phyloP scores from a whole-genome alignment of 768 basidiomycete genomes.

The Ramaria sp. region DNA sequence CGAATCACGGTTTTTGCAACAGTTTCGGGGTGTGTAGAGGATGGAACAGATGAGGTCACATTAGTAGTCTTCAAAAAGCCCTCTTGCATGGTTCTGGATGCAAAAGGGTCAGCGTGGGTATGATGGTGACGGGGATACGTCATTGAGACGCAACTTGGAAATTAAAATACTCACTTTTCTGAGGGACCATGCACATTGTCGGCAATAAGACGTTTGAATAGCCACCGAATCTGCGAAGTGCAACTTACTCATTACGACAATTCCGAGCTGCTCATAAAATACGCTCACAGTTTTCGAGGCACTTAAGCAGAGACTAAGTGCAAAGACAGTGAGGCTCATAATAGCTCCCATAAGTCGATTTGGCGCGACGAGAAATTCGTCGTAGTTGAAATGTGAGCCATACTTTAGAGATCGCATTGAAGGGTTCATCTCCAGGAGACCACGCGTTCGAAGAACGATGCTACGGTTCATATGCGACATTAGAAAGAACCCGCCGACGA shows the following conservation, averaged over 20 bases:
- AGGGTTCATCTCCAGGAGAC: constrained; percentile 20
- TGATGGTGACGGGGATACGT: not conserved
- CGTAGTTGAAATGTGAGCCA: constrained; percentile 65
- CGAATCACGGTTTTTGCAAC: constrained; percentile 51
- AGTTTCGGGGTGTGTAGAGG: constrained; percentile 25
- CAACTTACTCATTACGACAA: not conserved
- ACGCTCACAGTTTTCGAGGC: not conserved
- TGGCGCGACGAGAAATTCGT: constrained; percentile 40
- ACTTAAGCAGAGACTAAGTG: not conserved
- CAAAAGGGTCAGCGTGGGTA: not conserved
- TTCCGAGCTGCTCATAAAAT: not conserved
- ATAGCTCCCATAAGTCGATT: constrained; percentile 11
- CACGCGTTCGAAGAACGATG: constrained; percentile 49
- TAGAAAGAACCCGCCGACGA: constrained; percentile 32
- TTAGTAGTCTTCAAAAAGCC: constrained; percentile 61
- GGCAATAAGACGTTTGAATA: constrained; percentile 40
- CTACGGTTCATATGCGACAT: constrained; percentile 36
- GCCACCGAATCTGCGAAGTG: constrained; percentile 39
- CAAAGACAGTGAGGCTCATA: constrained; percentile 6
- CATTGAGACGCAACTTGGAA: not conserved
- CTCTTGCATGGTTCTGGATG: constrained; percentile 40
- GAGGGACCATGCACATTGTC: constrained; percentile 53
- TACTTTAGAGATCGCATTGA: constrained; percentile 28
- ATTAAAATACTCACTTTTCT: constrained; percentile 38
- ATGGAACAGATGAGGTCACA: constrained; percentile 49